Conservation (phyloP, 768 basidiomycete genomes). For the Rhizopogon vesiculosus region DNA sequence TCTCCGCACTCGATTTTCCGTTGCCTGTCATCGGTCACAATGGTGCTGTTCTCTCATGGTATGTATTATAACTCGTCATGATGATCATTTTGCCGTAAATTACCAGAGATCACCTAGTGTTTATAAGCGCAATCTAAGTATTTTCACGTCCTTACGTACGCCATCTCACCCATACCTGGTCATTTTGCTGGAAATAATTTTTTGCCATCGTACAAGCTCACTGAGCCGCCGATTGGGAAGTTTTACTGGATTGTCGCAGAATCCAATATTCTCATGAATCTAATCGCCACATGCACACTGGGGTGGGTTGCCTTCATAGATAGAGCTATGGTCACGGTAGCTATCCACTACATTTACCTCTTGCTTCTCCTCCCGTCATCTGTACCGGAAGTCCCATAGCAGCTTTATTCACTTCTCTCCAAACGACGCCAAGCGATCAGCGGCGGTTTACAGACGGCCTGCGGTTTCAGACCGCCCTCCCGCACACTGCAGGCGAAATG, state of each 20-base stretch:
- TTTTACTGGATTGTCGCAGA: not conserved
- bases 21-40: no score
- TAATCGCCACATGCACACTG: not conserved
- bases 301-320: not conserved
- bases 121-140: no score
- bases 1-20: no score
- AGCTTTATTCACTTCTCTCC: not conserved
- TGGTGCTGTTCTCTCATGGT: no score
- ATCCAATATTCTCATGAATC: not conserved
- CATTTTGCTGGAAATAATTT: no score
- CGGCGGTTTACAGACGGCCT: not conserved
- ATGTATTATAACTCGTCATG: no score
- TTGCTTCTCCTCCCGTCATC: not conserved
- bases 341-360: not conserved
- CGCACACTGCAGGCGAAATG: not conserved
- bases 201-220: no score
- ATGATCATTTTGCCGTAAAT: no score
- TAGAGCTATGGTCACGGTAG: not conserved
- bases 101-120: no score
- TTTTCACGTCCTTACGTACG: no score
- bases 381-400: not conserved
- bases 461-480: not conserved
- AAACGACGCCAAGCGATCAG: not conserved
- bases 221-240: not conserved
- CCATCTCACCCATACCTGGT: no score